phyloP scores from a whole-genome alignment of 148 eudicot genomes.

The Diospyros lotus region DNA sequence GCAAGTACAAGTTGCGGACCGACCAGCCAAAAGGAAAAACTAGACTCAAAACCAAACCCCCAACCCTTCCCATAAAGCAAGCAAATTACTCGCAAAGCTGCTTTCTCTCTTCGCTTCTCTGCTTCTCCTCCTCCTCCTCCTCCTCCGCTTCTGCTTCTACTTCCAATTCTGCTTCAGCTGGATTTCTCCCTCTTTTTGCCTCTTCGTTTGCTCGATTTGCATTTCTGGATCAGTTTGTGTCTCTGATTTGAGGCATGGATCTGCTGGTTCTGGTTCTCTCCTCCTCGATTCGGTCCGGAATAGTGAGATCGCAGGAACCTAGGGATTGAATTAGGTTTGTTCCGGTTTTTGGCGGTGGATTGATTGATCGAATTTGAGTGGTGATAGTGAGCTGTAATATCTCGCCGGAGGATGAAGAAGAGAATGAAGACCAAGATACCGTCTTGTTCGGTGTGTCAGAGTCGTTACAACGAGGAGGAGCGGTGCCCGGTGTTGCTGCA shows the following conservation, averaged over 20 bases:
- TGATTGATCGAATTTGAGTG: not conserved
- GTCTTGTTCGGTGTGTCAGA: conserved; percentile 83
- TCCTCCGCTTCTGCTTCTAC: no score
- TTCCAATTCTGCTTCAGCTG: no score
- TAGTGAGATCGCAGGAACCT: not conserved
- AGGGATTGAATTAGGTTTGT: not conserved
- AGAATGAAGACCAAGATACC: conserved; percentile 54
- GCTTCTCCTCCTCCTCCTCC: no score
- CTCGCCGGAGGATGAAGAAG: not conserved
- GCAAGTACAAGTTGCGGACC: no score
- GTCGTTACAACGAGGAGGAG: conserved; percentile 68
- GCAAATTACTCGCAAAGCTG: no score
- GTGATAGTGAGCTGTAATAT: not conserved
- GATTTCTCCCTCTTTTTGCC: not conserved
- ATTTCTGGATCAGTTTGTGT: not conserved
- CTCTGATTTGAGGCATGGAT: conserved; percentile 3
- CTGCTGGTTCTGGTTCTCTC: not conserved
- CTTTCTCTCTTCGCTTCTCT: not conserved
- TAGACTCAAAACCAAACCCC: no score
- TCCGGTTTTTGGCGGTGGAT: no score
- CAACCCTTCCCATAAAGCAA: no score
- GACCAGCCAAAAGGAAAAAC: no score
- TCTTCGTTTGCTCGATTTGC: not conserved
- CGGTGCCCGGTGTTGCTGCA: conserved; percentile 74
- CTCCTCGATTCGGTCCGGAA: not conserved